A percentile compares a stretch with the other conserved stretches of the same genome.
Conservation (phyloP, 2,329 filamentous ascomycete species). For the Aspergillus unguis region DNA sequence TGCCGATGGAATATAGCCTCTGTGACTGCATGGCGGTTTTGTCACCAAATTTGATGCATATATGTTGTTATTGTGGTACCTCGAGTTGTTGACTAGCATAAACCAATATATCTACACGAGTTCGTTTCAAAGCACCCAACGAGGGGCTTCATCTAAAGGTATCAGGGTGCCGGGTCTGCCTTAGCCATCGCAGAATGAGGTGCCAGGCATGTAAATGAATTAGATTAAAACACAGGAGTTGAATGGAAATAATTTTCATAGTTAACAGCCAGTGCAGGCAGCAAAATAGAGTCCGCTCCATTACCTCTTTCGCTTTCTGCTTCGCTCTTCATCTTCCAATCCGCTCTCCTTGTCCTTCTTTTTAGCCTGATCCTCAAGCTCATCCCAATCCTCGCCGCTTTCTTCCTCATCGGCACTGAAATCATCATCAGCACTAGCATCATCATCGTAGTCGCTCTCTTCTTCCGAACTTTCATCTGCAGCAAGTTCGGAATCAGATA, state of each 20-base stretch:
- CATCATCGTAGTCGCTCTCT: constrained; percentile 89
- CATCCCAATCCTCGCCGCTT: constrained; percentile 90
- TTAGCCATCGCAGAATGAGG: too few species aligned
- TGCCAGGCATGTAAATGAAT: neutral
- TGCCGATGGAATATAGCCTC: too few species aligned
- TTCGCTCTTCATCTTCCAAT: constrained; percentile 53
- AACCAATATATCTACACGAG: too few species aligned
- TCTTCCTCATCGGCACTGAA: constrained; percentile 65
- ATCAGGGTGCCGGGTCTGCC: too few species aligned
- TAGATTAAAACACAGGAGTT: constrained; percentile 4
- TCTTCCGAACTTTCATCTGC: constrained; percentile 78
- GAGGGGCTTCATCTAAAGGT: too few species aligned
- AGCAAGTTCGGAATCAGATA: constrained; percentile 76
- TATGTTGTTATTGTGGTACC: too few species aligned
- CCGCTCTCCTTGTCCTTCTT: constrained; percentile 58
- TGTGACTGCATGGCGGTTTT: too few species aligned
- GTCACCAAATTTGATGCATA: too few species aligned
- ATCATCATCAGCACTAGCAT: constrained; percentile 75
- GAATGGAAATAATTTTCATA: neutral
- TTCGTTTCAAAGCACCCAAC: too few species aligned
- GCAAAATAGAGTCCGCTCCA: neutral
- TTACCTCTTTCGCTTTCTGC: constrained; percentile 73
- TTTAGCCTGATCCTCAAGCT: constrained; percentile 80
- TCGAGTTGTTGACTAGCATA: too few species aligned
- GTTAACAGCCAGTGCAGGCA: neutral